Percentiles rank a stretch among this genome's conserved stretches.
Conservation (phyloP, 257 asterid genomes). For the Solanum acaule region DNA sequence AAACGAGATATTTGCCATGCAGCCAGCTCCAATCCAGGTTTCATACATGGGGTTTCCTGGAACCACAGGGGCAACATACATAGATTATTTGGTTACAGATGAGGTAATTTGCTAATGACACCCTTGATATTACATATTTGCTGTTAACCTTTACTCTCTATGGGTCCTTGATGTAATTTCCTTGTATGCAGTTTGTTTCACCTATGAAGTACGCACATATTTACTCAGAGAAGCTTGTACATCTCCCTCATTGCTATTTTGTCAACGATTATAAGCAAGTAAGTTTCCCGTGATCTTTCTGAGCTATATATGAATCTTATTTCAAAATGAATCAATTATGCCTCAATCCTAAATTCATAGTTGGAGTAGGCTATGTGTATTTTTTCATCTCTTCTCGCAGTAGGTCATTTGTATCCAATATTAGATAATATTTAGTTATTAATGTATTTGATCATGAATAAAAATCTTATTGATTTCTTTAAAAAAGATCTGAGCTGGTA, state of each 20-base stretch:
- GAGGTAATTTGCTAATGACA: slow-evolving; percentile 39
- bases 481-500: background rate
- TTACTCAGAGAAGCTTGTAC: slow-evolving; percentile 93
- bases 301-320: background rate
- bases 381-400: background rate
- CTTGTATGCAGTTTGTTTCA: slow-evolving; percentile 68
- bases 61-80: slow-evolving; percentile 91
- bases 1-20: slow-evolving; percentile 98
- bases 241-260: slow-evolving; percentile 94
- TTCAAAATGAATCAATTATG: background rate
- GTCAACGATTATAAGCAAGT: slow-evolving; percentile 99
- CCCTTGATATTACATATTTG: background rate
- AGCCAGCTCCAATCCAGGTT: slow-evolving; percentile 99
- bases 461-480: background rate
- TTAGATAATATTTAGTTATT: background rate
- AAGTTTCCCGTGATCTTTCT: background rate
- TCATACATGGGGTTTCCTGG: slow-evolving; percentile 99
- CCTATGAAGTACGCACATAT: slow-evolving; percentile 70
- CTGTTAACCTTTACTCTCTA: background rate
- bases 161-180: background rate
- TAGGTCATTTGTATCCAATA: background rate
- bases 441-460: background rate
- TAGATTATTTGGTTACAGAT: slow-evolving; percentile 89
- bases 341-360: background rate
- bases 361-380: background rate